A percentile compares a stretch with the other conserved stretches of the same genome.
Evolutionary conservation across 2,329 filamentous ascomycete species (phyloP).

Genomic region (Orbilia quercus): DNA sequence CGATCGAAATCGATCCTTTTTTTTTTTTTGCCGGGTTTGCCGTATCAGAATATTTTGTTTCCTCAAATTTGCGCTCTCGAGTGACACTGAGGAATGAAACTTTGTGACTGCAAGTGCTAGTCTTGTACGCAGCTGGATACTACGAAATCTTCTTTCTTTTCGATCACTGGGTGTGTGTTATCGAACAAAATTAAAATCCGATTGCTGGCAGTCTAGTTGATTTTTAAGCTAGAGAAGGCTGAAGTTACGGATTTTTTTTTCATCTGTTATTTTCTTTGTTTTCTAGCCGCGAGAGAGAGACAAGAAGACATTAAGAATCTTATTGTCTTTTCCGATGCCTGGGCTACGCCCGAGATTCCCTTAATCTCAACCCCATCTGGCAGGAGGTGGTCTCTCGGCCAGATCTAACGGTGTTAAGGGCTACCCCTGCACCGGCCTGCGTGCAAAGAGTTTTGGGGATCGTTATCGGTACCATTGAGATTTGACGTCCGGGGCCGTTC

Average conservation of each 20-base stretch:
- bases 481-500: conserved; percentile 33
- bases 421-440: conserved; percentile 29
- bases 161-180: conserved; percentile 13
- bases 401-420: conserved; percentile 25
- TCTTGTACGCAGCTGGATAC: conserved; percentile 4
- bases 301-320: conserved; percentile 9
- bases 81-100: conserved; percentile 38
- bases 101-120: conserved; percentile 38
- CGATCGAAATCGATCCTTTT: neutral
- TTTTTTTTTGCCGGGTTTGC: conserved; percentile 2
- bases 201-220: neutral
- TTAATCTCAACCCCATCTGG: neutral
- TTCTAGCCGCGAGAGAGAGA: conserved; percentile 13
- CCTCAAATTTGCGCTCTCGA: neutral
- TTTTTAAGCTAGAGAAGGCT: no score
- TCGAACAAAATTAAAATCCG: conserved; percentile 19
- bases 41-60: conserved; percentile 2
- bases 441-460: conserved; percentile 46
- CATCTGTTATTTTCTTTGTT: conserved; percentile 1
- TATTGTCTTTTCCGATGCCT: conserved; percentile 10
- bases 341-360: neutral
- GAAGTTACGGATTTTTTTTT: neutral
- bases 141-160: neutral
- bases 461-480: conserved; percentile 55
- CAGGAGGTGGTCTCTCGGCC: conserved; percentile 19